A percentile compares a stretch with the other conserved stretches of the same genome.
Conservation (phyloP, 495 filamentous ascomycete genomes). For the Talaromyces trachyspermus region DNA sequence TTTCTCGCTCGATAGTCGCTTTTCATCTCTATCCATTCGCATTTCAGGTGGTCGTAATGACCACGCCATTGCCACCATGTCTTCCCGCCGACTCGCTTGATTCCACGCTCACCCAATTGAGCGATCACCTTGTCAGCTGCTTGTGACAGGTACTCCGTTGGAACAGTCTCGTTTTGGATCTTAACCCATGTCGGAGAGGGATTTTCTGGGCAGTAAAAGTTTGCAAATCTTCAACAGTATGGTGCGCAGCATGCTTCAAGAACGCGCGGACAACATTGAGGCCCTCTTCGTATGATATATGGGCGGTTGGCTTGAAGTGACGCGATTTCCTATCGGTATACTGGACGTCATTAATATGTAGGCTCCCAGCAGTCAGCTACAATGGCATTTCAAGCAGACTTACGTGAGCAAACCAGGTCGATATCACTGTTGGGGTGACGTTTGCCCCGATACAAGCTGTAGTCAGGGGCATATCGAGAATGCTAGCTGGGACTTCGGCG, state of each 20-base stretch:
- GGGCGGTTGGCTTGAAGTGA: slow-evolving; percentile 69
- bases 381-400: slow-evolving; percentile 10
- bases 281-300: slow-evolving; percentile 91
- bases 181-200: slow-evolving; percentile 84
- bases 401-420: slow-evolving; percentile 74
- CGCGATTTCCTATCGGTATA: slow-evolving; percentile 73
- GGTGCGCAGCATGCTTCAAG: slow-evolving; percentile 70
- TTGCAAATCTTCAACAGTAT: slow-evolving; percentile 88
- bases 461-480: slow-evolving; percentile 53
- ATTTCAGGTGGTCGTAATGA: slow-evolving; percentile 53
- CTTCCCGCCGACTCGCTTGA: slow-evolving; percentile 67
- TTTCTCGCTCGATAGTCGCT: slow-evolving; percentile 68
- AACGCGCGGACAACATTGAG: slow-evolving; percentile 82
- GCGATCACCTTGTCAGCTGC: slow-evolving; percentile 56
- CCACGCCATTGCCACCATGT: slow-evolving; percentile 94
- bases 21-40: slow-evolving; percentile 95
- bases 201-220: slow-evolving; percentile 86
- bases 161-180: slow-evolving; percentile 64
- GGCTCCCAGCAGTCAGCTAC: not conserved
- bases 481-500: not conserved
- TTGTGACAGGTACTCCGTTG: slow-evolving; percentile 47
- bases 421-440: slow-evolving; percentile 70
- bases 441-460: slow-evolving; percentile 65
- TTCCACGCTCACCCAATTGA: slow-evolving; percentile 68
- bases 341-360: slow-evolving; percentile 29